Evolutionary conservation across 805 yeast genomes (phyloP).

Genomic region (Spathaspora boniae): DNA sequence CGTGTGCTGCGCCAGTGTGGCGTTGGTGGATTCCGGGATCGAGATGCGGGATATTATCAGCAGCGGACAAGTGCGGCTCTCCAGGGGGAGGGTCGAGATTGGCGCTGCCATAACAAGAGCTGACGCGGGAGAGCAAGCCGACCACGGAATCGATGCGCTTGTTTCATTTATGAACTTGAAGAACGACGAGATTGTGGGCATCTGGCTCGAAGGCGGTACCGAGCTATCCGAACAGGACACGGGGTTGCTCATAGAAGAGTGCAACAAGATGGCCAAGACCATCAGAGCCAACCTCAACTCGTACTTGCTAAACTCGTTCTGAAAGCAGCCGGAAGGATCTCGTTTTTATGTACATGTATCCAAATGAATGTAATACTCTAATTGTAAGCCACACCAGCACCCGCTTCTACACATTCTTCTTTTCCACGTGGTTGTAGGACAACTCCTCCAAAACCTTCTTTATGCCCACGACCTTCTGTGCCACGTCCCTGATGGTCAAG

Average conservation of each 20-base stretch:
- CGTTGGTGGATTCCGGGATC: conserved; percentile 81
- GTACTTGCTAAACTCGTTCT: conserved; percentile 27
- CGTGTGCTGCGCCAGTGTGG: conserved; percentile 64
- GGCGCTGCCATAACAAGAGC: conserved; percentile 18
- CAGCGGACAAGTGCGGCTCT: conserved; percentile 45
- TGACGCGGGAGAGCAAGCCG: conserved; percentile 11
- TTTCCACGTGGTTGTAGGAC: conserved; percentile 6
- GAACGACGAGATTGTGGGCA: conserved; percentile 55
- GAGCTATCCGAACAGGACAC: conserved; percentile 16
- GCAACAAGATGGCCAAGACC: conserved; percentile 41
- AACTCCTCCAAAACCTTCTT: conserved; percentile 35
- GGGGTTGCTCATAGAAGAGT: conserved; percentile 35
- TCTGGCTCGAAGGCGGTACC: conserved; percentile 44
- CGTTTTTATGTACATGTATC: background rate
- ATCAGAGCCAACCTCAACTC: conserved; percentile 45
- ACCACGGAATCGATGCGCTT: conserved; percentile 32
- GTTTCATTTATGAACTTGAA: conserved; percentile 54
- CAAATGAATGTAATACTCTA: background rate
- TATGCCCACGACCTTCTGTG: conserved; percentile 32
- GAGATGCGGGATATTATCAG: conserved; percentile 77
- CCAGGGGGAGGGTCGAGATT: conserved; percentile 11
- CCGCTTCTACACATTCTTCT: conserved; percentile 7
- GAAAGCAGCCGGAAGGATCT: background rate
- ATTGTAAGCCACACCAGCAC: background rate
- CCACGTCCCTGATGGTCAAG: conserved; percentile 26